Evolutionary conservation across 2,329 filamentous ascomycete genomes (phyloP), one percentile per base, ranked within the genome.

Genomic region (Colletotrichum sp.): DNA sequence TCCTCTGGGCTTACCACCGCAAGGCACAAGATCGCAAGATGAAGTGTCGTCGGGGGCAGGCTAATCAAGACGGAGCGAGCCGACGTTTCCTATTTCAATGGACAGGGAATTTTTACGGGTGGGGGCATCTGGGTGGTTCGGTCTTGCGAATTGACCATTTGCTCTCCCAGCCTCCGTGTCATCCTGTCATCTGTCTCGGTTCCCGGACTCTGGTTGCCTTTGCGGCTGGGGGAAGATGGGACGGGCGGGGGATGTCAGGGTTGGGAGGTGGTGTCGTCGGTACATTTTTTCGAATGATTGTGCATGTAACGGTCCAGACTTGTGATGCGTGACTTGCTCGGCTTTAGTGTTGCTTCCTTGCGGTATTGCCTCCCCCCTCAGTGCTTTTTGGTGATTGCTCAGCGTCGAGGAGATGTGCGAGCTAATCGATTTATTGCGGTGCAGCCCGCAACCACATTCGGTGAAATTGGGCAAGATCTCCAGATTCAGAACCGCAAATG

Each of bases 131-230:
- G 77, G 82, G 77, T 66, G 79, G 81, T 82, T 82, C 78, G 80
- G 82, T 74, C 55, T 59, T 77, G 80, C 79, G 79, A 82, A 82
- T 84, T 83, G 82, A 85, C 83, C 83, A 82, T 86, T 84, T 86
- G 82, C 83, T 84, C 81, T 84, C 84, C 81, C 81, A 76, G 78
- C 78, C 77, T 75, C 31, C 43, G 12, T 57, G 71, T 71, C 70
- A 76, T 80, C 80, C 83, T 86, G 84, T 57, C 79, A 85, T 83
- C 84, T 84, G 77, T 80, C 76, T 70, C 47, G 29, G 21, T 33
- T 62, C 62, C 68, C n/a, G n/a, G 76, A 74, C 66, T 73, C 67
- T 75, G 70, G 75, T 70, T 71, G 64, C 62, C 58, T 51, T 59
- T 67, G 61, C 67, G n/a, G 43, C 71, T 36, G 64, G 75, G 70